phyloP scores from a whole-genome alignment of 1,139 yeast genomes.

The Hyphopichia wangnamkhiaoensis region DNA sequence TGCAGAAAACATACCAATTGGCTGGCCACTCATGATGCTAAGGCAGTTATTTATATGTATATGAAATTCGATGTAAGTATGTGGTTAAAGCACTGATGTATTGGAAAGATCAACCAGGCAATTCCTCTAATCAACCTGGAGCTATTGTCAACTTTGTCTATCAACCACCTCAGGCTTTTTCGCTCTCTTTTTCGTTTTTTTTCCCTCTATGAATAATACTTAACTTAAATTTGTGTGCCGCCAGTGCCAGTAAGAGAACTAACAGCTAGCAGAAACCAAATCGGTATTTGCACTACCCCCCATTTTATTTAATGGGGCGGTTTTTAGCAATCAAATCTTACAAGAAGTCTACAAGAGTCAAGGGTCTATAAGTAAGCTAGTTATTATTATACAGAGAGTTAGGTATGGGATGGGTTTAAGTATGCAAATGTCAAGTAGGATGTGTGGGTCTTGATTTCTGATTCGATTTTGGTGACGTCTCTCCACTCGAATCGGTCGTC shows the following conservation, averaged over 20 bases:
- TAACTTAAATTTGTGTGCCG: not conserved
- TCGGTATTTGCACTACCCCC: not conserved
- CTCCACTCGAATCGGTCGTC: constrained; percentile 79
- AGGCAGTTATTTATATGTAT: too few relatives aligned
- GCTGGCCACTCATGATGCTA: constrained; percentile 43
- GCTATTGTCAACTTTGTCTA: not conserved
- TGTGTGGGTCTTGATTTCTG: constrained; percentile 90
- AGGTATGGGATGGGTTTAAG: constrained; percentile 27
- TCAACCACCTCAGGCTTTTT: constrained; percentile 1
- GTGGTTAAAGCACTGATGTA: too few relatives aligned
- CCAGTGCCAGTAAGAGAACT: not conserved
- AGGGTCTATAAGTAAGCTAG: not conserved
- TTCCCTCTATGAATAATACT: too few relatives aligned
- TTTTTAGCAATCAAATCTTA: not conserved
- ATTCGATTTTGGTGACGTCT: constrained; percentile 77
- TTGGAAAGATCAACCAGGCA: too few relatives aligned
- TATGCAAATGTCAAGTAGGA: constrained; percentile 91
- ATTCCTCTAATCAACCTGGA: not conserved
- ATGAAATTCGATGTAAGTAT: too few relatives aligned
- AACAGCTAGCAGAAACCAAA: not conserved
- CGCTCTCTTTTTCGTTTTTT: not conserved
- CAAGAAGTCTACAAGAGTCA: not conserved
- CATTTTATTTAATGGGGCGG: not conserved
- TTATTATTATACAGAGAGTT: constrained; percentile 7
- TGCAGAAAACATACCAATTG: constrained; percentile 64